Evolutionary conservation across 805 yeast species (phyloP), one percentile per base, ranked within the genome.

Genomic region (Metschnikowia colocasiae): DNA sequence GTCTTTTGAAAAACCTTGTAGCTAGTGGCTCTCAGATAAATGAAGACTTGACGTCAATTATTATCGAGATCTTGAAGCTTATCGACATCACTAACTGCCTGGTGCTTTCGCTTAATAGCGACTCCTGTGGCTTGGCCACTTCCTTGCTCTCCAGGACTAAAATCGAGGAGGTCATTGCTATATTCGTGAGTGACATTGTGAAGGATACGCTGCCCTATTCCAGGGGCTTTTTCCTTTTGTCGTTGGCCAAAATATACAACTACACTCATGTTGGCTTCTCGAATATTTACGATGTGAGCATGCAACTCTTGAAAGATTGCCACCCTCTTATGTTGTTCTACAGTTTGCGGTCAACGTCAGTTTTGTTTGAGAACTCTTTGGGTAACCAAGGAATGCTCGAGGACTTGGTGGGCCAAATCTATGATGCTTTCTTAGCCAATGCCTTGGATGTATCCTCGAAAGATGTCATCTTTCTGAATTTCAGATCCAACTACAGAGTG

Each of bases 291-390:
- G 81, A 81, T 30, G 80, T 88, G 4, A 59, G 82, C 2, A 63
- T 75, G 32, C 82, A 86, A 13, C 70, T 92, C 25, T 62, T 83
- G 3, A 68, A 68, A 18, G 98, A 92, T 63, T 91, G 96, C 0
- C 92, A 91, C 60, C 96, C 97, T 0, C 68, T 80, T 1, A 90
- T 94, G 15, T 91, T 87, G 60, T 75, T 79, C 46, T 84, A 90
- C 75, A 74, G 92, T 0, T 61, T 90, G 55, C 77, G 76, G 40
- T 78, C 94, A 0, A 60, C 85, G 36, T 64, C 78, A 2, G 65
- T 76, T 1, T 62, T 86, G 10, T 68, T 90, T 26, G 81, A 79
- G 32, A 79, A 76, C 29, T 81, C 83, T 42, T 51, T 78, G 8
- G 73, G 79, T 20, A 78, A 75, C 46, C 57, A 69, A 1, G 51